A percentile compares a stretch with the other conserved stretches of the same genome.
Conservation (phyloP, 148 eudicot genomes). For the Rhododendron mucronatum region DNA sequence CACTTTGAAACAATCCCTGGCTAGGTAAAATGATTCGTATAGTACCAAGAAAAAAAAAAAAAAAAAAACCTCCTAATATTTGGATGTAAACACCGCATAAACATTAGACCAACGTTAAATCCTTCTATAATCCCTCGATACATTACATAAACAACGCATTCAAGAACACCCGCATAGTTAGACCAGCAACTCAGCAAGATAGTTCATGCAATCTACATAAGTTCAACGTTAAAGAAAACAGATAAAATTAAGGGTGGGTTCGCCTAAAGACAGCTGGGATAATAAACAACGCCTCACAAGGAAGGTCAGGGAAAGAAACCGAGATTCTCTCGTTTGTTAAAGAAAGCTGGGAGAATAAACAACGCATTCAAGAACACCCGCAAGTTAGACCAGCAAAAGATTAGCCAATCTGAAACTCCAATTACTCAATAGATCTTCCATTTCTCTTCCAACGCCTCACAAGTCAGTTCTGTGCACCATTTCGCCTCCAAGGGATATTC, state of each 20-base stretch:
- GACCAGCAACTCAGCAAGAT: neutral
- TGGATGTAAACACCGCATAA: no score
- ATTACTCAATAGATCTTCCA: slow-evolving; percentile 5
- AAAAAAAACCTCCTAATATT: neutral
- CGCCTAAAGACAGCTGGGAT: neutral
- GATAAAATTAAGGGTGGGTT: neutral
- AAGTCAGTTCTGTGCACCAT: slow-evolving; percentile 2
- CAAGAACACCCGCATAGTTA: neutral
- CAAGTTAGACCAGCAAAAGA: neutral
- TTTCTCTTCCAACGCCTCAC: slow-evolving; percentile 9
- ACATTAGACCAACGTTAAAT: neutral
- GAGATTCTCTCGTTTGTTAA: neutral
- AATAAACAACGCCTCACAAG: neutral
- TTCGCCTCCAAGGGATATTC: slow-evolving; percentile 2
- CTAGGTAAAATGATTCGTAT: neutral
- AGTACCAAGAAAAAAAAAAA: neutral
- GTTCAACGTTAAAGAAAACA: neutral
- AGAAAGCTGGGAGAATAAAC: neutral
- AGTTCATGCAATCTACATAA: neutral
- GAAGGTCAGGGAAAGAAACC: no score
- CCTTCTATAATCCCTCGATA: neutral
- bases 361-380: neutral
- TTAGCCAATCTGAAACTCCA: neutral
- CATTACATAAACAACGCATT: neutral
- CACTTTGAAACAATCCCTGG: no score